A percentile compares a stretch with the other conserved stretches of the same genome.
Conservation (phyloP, 129 eudicot genomes). For the Arctium minus region DNA sequence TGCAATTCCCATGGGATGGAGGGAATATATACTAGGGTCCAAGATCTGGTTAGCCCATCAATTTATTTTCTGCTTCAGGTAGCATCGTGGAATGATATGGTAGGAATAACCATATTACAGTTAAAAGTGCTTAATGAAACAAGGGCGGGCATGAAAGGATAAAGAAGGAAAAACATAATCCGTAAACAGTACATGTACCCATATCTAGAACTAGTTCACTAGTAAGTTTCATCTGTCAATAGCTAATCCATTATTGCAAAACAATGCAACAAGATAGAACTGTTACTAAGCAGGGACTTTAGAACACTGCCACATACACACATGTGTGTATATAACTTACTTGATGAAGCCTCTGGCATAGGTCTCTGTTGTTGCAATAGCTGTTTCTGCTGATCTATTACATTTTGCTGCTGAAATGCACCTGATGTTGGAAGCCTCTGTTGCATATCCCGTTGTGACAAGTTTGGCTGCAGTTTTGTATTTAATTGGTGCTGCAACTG, state of each 20-base stretch:
- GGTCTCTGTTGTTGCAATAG: slow-evolving; percentile 61
- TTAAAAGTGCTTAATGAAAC: neutral
- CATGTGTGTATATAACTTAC: slow-evolving; percentile 34
- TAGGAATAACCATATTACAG: neutral
- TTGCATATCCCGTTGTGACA: slow-evolving; percentile 66
- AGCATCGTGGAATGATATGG: neutral
- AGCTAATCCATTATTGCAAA: neutral
- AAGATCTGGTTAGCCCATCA: neutral
- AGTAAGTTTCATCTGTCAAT: neutral
- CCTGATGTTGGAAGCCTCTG: slow-evolving; percentile 59
- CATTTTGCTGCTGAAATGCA: slow-evolving; percentile 57
- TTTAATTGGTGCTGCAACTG: slow-evolving; percentile 55
- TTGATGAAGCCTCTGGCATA: slow-evolving; percentile 56
- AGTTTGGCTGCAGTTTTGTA: slow-evolving; percentile 41
- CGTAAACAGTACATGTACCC: neutral
- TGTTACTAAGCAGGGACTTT: neutral
- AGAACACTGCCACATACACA: neutral
- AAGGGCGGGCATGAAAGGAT: neutral
- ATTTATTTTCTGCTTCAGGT: neutral
- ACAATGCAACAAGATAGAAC: neutral
- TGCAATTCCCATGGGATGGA: neutral
- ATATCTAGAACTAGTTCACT: neutral
- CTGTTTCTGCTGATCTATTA: slow-evolving; percentile 69
- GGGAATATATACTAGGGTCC: neutral
- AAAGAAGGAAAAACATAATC: neutral